Percentiles rank a stretch among this genome's conserved stretches.
Evolutionary conservation across 768 basidiomycete genomes (phyloP).

Genomic region (Leccinum pellstonianum): DNA sequence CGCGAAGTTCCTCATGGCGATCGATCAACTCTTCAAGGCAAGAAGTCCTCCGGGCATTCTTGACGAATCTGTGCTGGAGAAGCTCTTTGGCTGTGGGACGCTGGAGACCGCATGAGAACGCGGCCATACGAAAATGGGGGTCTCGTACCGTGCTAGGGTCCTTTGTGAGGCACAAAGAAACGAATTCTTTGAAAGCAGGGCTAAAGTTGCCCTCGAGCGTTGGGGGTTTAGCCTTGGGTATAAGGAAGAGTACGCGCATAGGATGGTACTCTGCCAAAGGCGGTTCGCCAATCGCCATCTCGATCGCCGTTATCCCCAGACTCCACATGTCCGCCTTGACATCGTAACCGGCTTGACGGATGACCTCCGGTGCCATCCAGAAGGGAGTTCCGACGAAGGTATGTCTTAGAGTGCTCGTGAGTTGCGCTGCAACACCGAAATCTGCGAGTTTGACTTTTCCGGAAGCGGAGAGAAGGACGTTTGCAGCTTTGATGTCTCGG

Average conservation of each 20-base stretch:
- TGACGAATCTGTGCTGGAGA: conserved; percentile 91
- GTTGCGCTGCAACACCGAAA: conserved; percentile 97
- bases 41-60: conserved; percentile 75
- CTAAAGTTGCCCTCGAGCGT: conserved; percentile 85
- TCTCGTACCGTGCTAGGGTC: conserved; percentile 71
- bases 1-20: conserved; percentile 75
- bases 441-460: conserved; percentile 98
- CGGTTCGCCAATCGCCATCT: conserved; percentile 97
- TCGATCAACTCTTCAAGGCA: conserved; percentile 87
- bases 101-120: conserved; percentile 40
- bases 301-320: conserved; percentile 95
- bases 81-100: conserved; percentile 90
- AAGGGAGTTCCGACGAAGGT: conserved; percentile 98
- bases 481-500: conserved; percentile 98
- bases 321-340: conserved; percentile 98
- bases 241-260: conserved; percentile 97
- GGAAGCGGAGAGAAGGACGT: conserved; percentile 83
- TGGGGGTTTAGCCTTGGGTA: conserved; percentile 95
- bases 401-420: conserved; percentile 90
- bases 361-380: conserved; percentile 99
- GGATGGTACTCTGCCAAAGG: conserved; percentile 97
- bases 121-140: conserved; percentile 1
- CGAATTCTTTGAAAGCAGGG: conserved; percentile 88
- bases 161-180: conserved; percentile 87
- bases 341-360: conserved; percentile 95